Conservation (phyloP, 2,329 filamentous ascomycete genomes). For the Beauveria asiatica region DNA sequence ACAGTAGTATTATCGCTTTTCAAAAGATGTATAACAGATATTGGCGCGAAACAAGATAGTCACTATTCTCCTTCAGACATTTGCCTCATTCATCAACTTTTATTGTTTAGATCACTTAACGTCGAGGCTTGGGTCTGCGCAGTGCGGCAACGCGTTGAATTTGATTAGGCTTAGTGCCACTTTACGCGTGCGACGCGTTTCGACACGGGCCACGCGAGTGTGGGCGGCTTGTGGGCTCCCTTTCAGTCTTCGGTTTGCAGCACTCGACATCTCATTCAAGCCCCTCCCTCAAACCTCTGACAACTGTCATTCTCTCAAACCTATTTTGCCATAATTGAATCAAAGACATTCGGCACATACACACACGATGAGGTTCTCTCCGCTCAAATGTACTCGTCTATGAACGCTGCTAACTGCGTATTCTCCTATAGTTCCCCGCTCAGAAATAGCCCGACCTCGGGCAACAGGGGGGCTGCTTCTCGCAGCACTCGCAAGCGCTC, state of each 20-base stretch:
- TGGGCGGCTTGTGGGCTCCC: conserved; percentile 7
- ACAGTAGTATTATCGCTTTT: background rate
- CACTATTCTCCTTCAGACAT: background rate
- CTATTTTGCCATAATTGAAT: background rate
- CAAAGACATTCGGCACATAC: background rate
- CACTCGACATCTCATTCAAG: background rate
- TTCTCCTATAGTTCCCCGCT: conserved; percentile 62
- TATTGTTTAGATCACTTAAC: background rate
- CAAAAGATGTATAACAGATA: background rate
- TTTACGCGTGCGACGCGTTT: conserved; percentile 32
- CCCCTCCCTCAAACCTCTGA: background rate
- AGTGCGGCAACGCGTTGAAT: conserved; percentile 15
- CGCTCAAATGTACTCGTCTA: background rate
- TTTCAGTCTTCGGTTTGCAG: conserved; percentile 6
- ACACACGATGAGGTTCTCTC: conserved; percentile 8
- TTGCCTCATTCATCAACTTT: too few species aligned
- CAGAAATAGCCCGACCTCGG: conserved; percentile 70
- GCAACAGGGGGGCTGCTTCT: conserved; percentile 61
- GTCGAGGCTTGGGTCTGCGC: too few species aligned
- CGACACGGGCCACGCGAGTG: conserved; percentile 1
- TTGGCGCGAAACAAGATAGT: background rate
- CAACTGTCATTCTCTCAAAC: background rate
- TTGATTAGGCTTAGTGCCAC: conserved; percentile 28
- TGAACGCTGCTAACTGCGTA: background rate
- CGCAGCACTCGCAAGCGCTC: conserved; percentile 47